These are phyloP conservation scores for Fusarium sp. DNA, from an alignment of 2,329 filamentous ascomycete species.

Conservation along the genomic window DNA sequence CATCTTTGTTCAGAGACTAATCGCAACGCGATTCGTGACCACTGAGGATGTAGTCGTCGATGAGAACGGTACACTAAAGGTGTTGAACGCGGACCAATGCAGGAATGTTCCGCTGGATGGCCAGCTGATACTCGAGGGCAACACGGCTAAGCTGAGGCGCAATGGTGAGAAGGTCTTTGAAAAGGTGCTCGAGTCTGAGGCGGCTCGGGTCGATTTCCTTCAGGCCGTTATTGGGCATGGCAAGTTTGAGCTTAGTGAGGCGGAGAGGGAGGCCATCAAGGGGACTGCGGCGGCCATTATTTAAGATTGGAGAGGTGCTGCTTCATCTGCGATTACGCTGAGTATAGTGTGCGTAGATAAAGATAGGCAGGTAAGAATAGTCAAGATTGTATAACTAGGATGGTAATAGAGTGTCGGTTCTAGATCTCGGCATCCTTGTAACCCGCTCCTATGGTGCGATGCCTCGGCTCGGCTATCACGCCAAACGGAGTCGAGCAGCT, in stretches of 20 bases:
- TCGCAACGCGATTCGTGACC: conserved; percentile 47
- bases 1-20: conserved; percentile 53
- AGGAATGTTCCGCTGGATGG: conserved; percentile 46
- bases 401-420: background rate
- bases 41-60: conserved; percentile 57
- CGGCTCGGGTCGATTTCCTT: conserved; percentile 61
- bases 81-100: conserved; percentile 45
- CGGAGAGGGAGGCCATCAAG: conserved; percentile 62
- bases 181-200: conserved; percentile 58
- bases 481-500: background rate
- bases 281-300: conserved; percentile 46
- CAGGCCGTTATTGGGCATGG: conserved; percentile 55
- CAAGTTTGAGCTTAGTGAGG: conserved; percentile 56
- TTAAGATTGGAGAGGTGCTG: background rate
- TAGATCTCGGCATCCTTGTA: background rate
- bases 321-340: too few species aligned
- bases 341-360: too few species aligned
- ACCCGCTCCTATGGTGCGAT: background rate
- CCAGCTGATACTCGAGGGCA: conserved; percentile 56
- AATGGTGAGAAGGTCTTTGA: conserved; percentile 53
- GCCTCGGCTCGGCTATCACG: background rate
- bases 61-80: conserved; percentile 39
- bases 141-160: conserved; percentile 58
- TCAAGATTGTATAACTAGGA: background rate
- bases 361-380: background rate